phyloP scores from a whole-genome alignment of 2,329 filamentous ascomycete species.

The Xylaria multiplex region DNA sequence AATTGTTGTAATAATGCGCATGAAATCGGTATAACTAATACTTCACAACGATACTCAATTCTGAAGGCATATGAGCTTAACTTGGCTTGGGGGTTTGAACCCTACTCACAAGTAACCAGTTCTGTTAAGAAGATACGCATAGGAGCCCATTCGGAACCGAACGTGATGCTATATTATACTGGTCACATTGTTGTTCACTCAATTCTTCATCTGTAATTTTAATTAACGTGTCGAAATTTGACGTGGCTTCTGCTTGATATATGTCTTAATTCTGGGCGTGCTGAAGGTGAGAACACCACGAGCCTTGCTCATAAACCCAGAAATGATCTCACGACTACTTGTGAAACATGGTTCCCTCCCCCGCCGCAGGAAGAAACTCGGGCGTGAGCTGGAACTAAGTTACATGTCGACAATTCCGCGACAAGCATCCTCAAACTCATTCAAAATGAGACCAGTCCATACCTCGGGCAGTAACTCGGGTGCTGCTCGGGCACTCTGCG shows the following conservation, averaged over 20 bases:
- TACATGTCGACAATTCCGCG: slow-evolving; percentile 21
- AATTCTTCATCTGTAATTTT: neutral
- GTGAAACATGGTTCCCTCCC: slow-evolving; percentile 5
- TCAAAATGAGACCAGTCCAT: slow-evolving; percentile 34
- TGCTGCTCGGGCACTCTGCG: no score
- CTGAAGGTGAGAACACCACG: neutral
- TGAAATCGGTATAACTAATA: slow-evolving; percentile 5
- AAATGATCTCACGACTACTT: neutral
- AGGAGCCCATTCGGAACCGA: neutral
- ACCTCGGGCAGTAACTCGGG: no score
- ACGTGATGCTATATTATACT: neutral
- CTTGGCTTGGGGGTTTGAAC: neutral
- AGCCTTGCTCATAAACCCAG: neutral
- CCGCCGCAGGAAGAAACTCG: slow-evolving; percentile 2
- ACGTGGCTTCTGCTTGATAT: neutral
- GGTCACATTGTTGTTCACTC: neutral
- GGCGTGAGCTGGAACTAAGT: neutral
- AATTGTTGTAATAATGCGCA: slow-evolving; percentile 12
- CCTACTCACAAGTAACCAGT: neutral
- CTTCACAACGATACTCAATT: neutral
- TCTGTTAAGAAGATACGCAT: neutral
- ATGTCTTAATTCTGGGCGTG: neutral
- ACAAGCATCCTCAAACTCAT: slow-evolving; percentile 37
- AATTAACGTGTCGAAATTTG: neutral
- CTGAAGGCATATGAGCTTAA: neutral